Percentiles rank a stretch among this genome's conserved stretches.
phyloP scores from a whole-genome alignment of 768 basidiomycete genomes.

The Pleurotus giganteus region DNA sequence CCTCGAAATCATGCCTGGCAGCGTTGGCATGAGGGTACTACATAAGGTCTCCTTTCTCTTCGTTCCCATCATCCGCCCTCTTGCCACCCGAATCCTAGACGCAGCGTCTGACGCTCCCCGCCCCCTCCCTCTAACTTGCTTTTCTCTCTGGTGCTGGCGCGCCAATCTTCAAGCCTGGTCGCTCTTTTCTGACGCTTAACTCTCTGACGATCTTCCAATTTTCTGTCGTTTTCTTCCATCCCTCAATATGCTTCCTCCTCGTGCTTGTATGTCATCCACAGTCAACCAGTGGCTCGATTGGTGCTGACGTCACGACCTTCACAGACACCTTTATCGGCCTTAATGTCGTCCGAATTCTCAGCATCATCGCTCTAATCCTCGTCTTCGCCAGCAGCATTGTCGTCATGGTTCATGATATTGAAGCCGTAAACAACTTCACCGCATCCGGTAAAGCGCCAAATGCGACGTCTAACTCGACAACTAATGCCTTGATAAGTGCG shows the following conservation, averaged over 20 bases:
- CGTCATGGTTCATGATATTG: slow-evolving; percentile 71
- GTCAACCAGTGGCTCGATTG: not conserved
- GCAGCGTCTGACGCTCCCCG: slow-evolving; percentile 1
- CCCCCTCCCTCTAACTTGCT: not conserved
- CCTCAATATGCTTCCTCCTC: slow-evolving; percentile 12
- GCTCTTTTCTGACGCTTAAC: slow-evolving; percentile 1
- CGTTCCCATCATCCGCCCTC: not conserved
- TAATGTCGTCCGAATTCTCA: slow-evolving; percentile 73
- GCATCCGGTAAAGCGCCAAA: slow-evolving; percentile 35
- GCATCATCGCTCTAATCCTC: slow-evolving; percentile 75
- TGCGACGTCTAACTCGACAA: slow-evolving; percentile 27
- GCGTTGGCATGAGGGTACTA: slow-evolving; percentile 1
- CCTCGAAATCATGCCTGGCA: not conserved
- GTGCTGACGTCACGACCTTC: not conserved
- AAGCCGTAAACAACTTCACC: slow-evolving; percentile 67
- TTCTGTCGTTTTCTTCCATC: not conserved
- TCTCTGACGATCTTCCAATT: not conserved
- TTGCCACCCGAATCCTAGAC: slow-evolving; percentile 1
- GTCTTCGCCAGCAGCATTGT: slow-evolving; percentile 77
- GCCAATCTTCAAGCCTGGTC: slow-evolving; percentile 7
- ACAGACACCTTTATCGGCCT: slow-evolving; percentile 65
- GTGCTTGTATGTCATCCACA: slow-evolving; percentile 11
- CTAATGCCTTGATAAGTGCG: slow-evolving; percentile 44
- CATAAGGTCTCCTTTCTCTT: slow-evolving; percentile 7
- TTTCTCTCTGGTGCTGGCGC: slow-evolving; percentile 13